These are phyloP conservation scores for Saccharomycopsis crataegensis DNA, from an alignment of 1,139 yeast species.

Conservation along the genomic window DNA sequence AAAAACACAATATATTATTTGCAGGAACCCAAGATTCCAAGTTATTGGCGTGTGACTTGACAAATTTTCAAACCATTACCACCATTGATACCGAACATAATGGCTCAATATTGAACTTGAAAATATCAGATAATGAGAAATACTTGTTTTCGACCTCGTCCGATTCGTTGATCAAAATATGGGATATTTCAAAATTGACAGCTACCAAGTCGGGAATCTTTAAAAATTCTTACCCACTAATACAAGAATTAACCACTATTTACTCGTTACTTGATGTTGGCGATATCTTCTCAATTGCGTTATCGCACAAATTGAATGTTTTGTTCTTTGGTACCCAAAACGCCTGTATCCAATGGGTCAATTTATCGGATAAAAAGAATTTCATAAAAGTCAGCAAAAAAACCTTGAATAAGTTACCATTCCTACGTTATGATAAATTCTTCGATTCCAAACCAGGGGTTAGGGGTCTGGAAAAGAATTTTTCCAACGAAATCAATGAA, in stretches of 20 bases:
- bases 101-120: conserved; percentile 66
- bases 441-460: conserved; percentile 63
- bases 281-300: conserved; percentile 78
- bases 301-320: conserved; percentile 53
- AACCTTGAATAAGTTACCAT: conserved; percentile 54
- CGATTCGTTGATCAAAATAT: conserved; percentile 80
- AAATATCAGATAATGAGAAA: conserved; percentile 50
- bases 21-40: conserved; percentile 95
- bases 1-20: conserved; percentile 50
- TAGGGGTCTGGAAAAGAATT: conserved; percentile 5
- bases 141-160: conserved; percentile 79
- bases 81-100: conserved; percentile 48
- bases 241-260: conserved; percentile 53
- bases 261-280: conserved; percentile 87
- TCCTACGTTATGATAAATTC: conserved; percentile 73
- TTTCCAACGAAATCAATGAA: conserved; percentile 5
- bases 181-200: conserved; percentile 45
- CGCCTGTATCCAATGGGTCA: conserved; percentile 75
- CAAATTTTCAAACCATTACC: conserved; percentile 28
- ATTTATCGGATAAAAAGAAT: conserved; percentile 22
- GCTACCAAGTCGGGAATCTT: background rate
- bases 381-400: conserved; percentile 23
- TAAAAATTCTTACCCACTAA: conserved; percentile 14
- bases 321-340: conserved; percentile 87
- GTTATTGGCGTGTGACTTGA: conserved; percentile 62